A percentile compares a stretch with the other conserved stretches of the same genome.
These are phyloP conservation scores for Calonectria pseudoreteaudii DNA, from an alignment of 2,329 filamentous ascomycete species.

Conservation along the genomic window DNA sequence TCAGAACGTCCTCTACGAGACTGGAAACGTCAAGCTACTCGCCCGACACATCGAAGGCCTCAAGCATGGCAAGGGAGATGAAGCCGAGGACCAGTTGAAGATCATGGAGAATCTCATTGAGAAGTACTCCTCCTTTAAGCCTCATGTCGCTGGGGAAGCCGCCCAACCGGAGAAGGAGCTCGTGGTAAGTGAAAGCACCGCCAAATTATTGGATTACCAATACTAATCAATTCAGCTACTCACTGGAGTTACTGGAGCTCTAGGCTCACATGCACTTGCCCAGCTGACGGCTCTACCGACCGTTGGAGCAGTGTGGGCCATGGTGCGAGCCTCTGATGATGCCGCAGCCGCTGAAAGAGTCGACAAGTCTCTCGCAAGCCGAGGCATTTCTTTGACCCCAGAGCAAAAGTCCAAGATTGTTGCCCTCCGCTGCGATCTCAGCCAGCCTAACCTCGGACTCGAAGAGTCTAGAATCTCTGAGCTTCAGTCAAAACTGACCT, in stretches of 20 bases:
- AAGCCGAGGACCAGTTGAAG: conserved; percentile 41
- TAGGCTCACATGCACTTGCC: conserved; percentile 69
- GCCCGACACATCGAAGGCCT: conserved; percentile 40
- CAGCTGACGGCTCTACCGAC: conserved; percentile 69
- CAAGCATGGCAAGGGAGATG: conserved; percentile 23
- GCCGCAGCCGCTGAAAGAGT: conserved; percentile 23
- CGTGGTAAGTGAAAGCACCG: conserved; percentile 38
- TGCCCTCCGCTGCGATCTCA: conserved; percentile 34
- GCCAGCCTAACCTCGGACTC: conserved; percentile 32
- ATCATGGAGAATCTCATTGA: conserved; percentile 49
- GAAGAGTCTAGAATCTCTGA: conserved; percentile 41
- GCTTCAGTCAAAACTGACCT: conserved; percentile 49
- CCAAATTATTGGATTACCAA: rapidly evolving
- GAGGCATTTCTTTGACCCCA: conserved; percentile 16
- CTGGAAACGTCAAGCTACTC: conserved; percentile 44
- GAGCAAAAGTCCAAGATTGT: conserved; percentile 41
- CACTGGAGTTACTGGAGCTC: conserved; percentile 71
- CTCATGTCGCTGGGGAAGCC: conserved; percentile 33
- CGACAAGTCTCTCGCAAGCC: conserved; percentile 21
- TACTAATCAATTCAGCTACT: conserved; percentile 52
- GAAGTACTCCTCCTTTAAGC: conserved; percentile 52
- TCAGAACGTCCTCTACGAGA: conserved; percentile 71
- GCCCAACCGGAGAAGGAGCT: conserved; percentile 44
- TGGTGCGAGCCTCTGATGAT: conserved; percentile 32
- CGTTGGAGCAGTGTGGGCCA: conserved; percentile 60